Evolutionary conservation across 192 early-diverging fungal genomes (phyloP), one percentile per base, ranked within the genome.

Genomic region (Umbelopsis sp.): DNA sequence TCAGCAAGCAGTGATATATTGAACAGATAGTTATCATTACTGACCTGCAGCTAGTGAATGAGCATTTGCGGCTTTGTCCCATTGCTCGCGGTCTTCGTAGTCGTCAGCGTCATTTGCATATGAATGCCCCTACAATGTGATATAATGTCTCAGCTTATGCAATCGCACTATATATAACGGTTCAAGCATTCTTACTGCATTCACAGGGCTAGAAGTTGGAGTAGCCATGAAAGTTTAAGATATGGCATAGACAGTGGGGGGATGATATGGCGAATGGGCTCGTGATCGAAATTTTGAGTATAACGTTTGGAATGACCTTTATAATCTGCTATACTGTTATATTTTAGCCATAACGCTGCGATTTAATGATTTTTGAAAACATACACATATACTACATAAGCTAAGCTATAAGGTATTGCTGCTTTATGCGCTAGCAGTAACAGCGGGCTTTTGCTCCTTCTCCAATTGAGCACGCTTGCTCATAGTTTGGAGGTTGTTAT

Each of bases 31-130:
- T 15, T 27, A 25, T 1, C 55, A 61, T 15, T 35, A 64, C 45
- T 69, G 78, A 90, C 88, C 87, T 53, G 91, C 91, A 20, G 91
- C 91, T 65, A 79, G 75, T 46, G 87, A 81, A 79, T 92, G 90
- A 51, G 88, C 81, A 20, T 88, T 84, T 41, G 84, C 73, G 10
- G 91, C 91, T 18, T 89, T 85, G 1, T 67, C 75, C 78, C 81
- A 84, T 53, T 83, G 75, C n/a, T 81, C 88, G 27, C 65, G 52
- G 50, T 89, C 88, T 21, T 84, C 74, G 27, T 77, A 82, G 23
- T 88, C 88, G 37, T 92, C 91, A 35, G 91, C 91, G 4, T 75
- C 80, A 46, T 75, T 79, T 16, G 88, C 91, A 78, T 84, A 90
- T 2, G 81, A 74, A 78, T 92, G 89, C 22, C 87, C 91, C 85